Conservation (phyloP, 2,329 filamentous ascomycete genomes). For the Aspergillus pseudoterreus region DNA sequence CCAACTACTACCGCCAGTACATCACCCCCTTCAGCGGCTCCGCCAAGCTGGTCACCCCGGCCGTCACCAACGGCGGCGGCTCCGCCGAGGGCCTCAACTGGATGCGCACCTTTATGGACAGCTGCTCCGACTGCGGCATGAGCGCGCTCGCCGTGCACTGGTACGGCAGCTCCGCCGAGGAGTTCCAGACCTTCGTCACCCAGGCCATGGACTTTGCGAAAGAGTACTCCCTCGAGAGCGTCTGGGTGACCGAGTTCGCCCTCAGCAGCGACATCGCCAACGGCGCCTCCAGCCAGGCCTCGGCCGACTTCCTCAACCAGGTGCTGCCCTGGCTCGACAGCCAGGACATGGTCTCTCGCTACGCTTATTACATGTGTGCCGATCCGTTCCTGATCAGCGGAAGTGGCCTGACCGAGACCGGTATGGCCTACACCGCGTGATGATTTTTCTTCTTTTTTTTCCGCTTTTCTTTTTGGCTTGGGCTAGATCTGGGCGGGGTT, state of each 20-base stretch:
- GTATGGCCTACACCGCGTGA: slow-evolving; percentile 23
- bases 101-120: slow-evolving; percentile 38
- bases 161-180: slow-evolving; percentile 34
- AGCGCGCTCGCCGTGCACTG: slow-evolving; percentile 45
- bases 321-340: slow-evolving; percentile 39
- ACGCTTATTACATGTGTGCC: slow-evolving; percentile 40
- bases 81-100: slow-evolving; percentile 36
- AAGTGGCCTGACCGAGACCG: slow-evolving; percentile 23
- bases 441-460: not conserved
- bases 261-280: slow-evolving; percentile 27
- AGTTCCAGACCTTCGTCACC: slow-evolving; percentile 38
- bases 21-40: slow-evolving; percentile 35
- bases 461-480: not conserved
- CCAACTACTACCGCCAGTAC: slow-evolving; percentile 32
- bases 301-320: slow-evolving; percentile 33
- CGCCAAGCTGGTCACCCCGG: slow-evolving; percentile 42
- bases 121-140: slow-evolving; percentile 38
- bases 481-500: not conserved
- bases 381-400: slow-evolving; percentile 32
- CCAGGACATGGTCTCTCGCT: slow-evolving; percentile 36
- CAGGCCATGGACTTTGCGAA: slow-evolving; percentile 32
- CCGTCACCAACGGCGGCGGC: slow-evolving; percentile 36
- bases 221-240: slow-evolving; percentile 32
- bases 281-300: slow-evolving; percentile 18
- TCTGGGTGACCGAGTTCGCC: slow-evolving; percentile 48